These are phyloP conservation scores for Hypoxylon fuscum DNA, from an alignment of 495 filamentous ascomycete genomes.

Conservation along the genomic window DNA sequence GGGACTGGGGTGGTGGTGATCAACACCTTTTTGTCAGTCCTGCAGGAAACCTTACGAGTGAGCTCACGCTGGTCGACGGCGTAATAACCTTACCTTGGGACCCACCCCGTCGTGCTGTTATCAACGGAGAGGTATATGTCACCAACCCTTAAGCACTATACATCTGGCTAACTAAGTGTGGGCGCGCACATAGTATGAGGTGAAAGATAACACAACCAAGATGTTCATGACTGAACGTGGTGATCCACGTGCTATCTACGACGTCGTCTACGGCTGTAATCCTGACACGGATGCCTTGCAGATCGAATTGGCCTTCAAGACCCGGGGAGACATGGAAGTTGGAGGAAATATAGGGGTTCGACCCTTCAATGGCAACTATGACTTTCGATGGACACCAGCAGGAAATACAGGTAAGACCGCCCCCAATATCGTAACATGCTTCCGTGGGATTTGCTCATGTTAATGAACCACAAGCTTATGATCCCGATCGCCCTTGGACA, in stretches of 20 bases:
- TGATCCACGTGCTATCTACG: conserved; percentile 57
- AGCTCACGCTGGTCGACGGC: conserved; percentile 58
- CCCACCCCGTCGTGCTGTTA: conserved; percentile 53
- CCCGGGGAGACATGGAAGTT: conserved; percentile 41
- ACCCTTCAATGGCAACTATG: conserved; percentile 50
- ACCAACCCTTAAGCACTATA: neutral
- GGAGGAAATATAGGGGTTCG: conserved; percentile 57
- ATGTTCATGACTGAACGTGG: conserved; percentile 63
- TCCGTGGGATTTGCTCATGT: neutral
- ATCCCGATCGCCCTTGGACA: conserved; percentile 48
- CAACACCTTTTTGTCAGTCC: conserved; percentile 60
- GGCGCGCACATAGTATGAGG: conserved; percentile 51
- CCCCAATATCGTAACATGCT: neutral
- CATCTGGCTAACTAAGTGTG: neutral
- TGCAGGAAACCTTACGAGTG: conserved; percentile 54
- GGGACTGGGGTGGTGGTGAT: conserved; percentile 59
- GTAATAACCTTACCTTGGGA: conserved; percentile 48
- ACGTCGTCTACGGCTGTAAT: conserved; percentile 60
- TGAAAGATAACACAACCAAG: conserved; percentile 63
- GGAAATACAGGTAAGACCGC: conserved; percentile 52
- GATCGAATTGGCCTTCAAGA: conserved; percentile 51
- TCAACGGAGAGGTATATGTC: conserved; percentile 55
- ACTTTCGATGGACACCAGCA: conserved; percentile 57
- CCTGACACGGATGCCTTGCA: conserved; percentile 57
- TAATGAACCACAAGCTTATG: conserved; percentile 39